These are phyloP conservation scores for Flaveria sonorensis DNA, from an alignment of 129 eudicot species.

Conservation along the genomic window DNA sequence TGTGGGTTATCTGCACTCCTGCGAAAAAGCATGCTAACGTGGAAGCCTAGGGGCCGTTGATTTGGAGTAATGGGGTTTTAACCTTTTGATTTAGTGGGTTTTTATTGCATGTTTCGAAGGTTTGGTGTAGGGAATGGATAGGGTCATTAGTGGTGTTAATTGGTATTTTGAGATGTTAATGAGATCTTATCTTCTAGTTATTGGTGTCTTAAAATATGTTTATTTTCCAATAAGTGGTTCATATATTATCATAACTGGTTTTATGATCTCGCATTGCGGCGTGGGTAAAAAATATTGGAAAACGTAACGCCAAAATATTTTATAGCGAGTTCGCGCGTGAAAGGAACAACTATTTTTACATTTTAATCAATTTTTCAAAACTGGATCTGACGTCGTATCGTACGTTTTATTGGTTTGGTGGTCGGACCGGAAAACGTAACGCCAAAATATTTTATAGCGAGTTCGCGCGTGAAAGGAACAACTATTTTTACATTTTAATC, in stretches of 20 bases:
- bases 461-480: no score
- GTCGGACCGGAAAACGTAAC: no score
- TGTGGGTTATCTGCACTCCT: conserved; percentile 66
- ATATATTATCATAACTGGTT: neutral
- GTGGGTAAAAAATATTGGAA: no score
- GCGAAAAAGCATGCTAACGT: conserved; percentile 43
- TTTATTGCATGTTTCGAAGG: neutral
- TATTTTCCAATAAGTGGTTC: neutral
- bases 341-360: no score
- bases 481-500: no score
- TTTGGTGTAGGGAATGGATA: neutral
- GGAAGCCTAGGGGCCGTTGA: conserved; percentile 48
- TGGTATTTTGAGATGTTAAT: neutral
- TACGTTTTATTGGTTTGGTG: no score
- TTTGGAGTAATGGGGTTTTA: neutral
- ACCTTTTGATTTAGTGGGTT: neutral
- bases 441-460: no score
- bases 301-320: no score
- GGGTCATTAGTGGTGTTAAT: conserved; percentile 9
- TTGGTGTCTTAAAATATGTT: neutral
- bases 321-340: no score
- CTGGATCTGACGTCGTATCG: no score
- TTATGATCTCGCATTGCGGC: no score
- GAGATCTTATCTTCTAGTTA: conserved; percentile 11
- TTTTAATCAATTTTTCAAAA: no score